phyloP scores from a whole-genome alignment of 2,329 filamentous ascomycete species.

The Kalmusia sp. region DNA sequence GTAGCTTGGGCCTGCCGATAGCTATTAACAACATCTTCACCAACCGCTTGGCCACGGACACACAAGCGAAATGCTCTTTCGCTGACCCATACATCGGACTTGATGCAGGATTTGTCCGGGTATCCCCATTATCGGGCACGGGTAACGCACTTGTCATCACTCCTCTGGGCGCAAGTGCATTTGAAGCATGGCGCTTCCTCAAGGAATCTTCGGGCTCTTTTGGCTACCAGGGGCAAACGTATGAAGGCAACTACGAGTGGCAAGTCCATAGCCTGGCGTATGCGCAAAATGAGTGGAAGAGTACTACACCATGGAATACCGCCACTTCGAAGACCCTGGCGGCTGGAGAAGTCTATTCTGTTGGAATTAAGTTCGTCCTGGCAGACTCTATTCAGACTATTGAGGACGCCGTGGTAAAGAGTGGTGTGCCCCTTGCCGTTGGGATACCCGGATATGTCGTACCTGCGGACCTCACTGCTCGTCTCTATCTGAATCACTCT shows the following conservation, averaged over 20 bases:
- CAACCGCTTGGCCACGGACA: constrained; percentile 56
- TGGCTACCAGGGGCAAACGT: constrained; percentile 59
- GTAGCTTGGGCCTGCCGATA: constrained; percentile 64
- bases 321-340: constrained; percentile 56
- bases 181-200: constrained; percentile 65
- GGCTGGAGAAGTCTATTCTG: constrained; percentile 54
- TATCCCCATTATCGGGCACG: constrained; percentile 59
- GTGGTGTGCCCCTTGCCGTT: constrained; percentile 57
- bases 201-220: constrained; percentile 47
- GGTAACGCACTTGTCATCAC: constrained; percentile 64
- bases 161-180: constrained; percentile 56
- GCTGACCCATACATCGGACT: constrained; percentile 68
- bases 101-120: constrained; percentile 64
- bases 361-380: constrained; percentile 61
- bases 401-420: constrained; percentile 54
- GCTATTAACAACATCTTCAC: constrained; percentile 71
- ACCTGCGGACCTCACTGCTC: constrained; percentile 54
- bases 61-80: constrained; percentile 60
- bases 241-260: constrained; percentile 69
- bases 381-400: constrained; percentile 56
- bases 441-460: constrained; percentile 64
- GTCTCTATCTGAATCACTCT: constrained; percentile 55
- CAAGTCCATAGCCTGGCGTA: constrained; percentile 62
- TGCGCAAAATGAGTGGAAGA: constrained; percentile 64
- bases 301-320: constrained; percentile 61